Percentiles rank a stretch among this genome's conserved stretches.
phyloP scores from a whole-genome alignment of 805 yeast genomes.

The Wickerhamiella spandovensis region DNA sequence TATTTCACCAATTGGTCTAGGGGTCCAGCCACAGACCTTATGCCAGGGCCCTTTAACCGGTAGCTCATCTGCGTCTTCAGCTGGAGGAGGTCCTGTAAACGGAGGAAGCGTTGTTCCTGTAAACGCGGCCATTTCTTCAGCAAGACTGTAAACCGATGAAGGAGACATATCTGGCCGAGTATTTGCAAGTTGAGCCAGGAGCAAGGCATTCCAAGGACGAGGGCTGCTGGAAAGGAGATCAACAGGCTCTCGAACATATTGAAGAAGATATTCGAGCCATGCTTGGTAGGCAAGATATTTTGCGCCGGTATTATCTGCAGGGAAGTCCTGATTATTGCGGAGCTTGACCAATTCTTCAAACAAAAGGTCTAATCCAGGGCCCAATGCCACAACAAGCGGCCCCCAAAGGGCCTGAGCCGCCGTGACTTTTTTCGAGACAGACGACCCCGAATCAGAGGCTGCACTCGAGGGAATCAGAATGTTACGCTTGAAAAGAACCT shows the following conservation, averaged over 20 bases:
- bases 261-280: conserved; percentile 15
- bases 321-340: conserved; percentile 13
- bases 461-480: conserved; percentile 13
- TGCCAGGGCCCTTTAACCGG: conserved; percentile 5
- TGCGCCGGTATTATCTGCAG: not conserved
- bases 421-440: not conserved
- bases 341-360: conserved; percentile 2
- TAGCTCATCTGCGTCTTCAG: not conserved
- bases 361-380: conserved; percentile 5
- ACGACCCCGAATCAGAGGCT: not conserved
- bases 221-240: conserved; percentile 5
- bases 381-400: conserved; percentile 13
- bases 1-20: conserved; percentile 11
- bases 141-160: conserved; percentile 1
- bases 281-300: conserved; percentile 5
- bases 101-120: conserved; percentile 6
- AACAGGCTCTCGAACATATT: not conserved
- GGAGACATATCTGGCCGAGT: not conserved
- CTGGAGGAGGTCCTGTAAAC: not conserved
- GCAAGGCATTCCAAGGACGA: conserved; percentile 19
- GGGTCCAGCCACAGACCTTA: conserved; percentile 10
- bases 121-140: conserved; percentile 15
- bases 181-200: conserved; percentile 12
- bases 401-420: conserved; percentile 12
- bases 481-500: conserved; percentile 13